Evolutionary conservation across 108 stramenopile genomes (phyloP), one percentile per base, ranked within the genome.

Genomic region (Pseudonitzschia delicatissima): DNA sequence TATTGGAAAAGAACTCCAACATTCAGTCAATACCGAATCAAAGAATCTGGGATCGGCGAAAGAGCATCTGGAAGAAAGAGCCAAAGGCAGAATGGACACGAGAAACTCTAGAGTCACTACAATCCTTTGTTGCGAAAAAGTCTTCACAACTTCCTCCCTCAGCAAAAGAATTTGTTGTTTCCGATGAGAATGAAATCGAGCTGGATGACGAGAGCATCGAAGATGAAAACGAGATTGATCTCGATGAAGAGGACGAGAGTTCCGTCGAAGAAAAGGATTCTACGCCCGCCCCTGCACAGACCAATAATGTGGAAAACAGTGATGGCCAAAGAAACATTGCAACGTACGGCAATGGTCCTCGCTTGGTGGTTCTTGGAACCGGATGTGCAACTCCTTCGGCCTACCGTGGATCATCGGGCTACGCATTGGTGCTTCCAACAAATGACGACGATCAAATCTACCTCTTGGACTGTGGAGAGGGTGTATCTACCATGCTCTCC

Each of bases 341-440:
- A 23, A 52, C 65, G 44, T 32, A 64, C 31, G 13, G 26, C 5
- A 18, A 45, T 36, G 29, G 35, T 33, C 78, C 84, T 21, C 77
- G 82, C 42, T 59, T 93, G 20, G 55, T 88, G 2, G 77, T 93
- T 29, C 66, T 93, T 35, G 91, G 91, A 13, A 93, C 91, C 12
- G 91, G 91, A n/a, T 93, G 87, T 67, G 91, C 91, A 9, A 77
- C 91, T n/a, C 91, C 91, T 18, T 84, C 88, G 26, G 78, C 91
- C 20, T 57, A 76, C 32, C 78, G 91, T 57, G 87, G 88, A 4
- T 73, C 86, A 3, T 86, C 88, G 29, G 85, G 85, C 4, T 83
- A 90, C 61, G 88, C 76, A 18, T 48, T 93, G 21, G 33, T 86
- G 11, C 45, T 89, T 37, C 84, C 84, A 21, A 49, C 11, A 0